These are phyloP conservation scores for Xylaria hypoxylon DNA, from an alignment of 2,329 filamentous ascomycete genomes.

Conservation along the genomic window DNA sequence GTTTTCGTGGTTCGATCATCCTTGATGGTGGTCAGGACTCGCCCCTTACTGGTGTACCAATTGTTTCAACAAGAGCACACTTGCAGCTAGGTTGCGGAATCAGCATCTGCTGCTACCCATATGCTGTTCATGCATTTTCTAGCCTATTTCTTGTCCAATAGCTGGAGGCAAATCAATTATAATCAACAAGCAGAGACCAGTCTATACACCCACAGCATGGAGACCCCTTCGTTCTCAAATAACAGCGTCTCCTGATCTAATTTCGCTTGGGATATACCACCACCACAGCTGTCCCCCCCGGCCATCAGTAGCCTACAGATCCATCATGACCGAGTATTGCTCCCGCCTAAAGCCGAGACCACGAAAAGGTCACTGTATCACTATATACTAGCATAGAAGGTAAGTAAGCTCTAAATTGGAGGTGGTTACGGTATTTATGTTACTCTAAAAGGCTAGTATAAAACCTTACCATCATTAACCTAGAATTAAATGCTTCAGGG, in stretches of 20 bases:
- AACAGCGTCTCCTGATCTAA: neutral
- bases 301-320: neutral
- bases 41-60: neutral
- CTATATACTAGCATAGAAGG: neutral
- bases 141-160: neutral
- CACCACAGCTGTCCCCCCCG: neutral
- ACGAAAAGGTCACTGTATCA: neutral
- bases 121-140: conserved; percentile 1
- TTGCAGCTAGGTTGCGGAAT: neutral
- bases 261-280: neutral
- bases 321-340: conserved; percentile 2
- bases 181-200: neutral
- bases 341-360: conserved; percentile 4
- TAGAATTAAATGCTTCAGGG: neutral
- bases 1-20: neutral
- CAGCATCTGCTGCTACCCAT: neutral
- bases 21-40: neutral
- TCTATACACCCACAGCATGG: neutral
- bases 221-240: neutral
- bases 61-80: conserved; percentile 1
- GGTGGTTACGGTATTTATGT: neutral
- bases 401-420: neutral
- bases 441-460: neutral
- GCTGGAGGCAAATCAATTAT: neutral
- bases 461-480: neutral